Conservation (phyloP, 805 yeast genomes). For the Wickerhamiella qilinensis region DNA sequence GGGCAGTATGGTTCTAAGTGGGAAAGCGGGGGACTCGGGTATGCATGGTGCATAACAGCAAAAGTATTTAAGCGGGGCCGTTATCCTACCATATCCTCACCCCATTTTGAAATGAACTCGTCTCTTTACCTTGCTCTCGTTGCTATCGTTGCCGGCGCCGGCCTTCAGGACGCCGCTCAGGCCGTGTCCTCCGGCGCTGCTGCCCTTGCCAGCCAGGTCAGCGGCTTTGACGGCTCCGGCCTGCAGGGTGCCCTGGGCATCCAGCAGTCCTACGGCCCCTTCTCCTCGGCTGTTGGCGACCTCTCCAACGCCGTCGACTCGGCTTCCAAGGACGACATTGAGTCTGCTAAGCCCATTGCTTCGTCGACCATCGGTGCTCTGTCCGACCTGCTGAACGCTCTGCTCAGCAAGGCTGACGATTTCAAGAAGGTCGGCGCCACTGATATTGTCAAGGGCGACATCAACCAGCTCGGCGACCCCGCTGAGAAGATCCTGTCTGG, state of each 20-base stretch:
- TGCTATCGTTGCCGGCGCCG: constrained; percentile 4
- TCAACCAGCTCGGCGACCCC: constrained; percentile 10
- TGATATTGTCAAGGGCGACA: constrained; percentile 13
- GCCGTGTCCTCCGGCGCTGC: constrained; percentile 36
- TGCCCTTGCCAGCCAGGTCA: constrained; percentile 7
- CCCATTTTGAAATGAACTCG: background rate
- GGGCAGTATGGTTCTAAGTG: too few species aligned
- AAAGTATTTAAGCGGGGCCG: too few species aligned
- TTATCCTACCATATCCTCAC: too few species aligned
- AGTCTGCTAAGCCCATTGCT: constrained; percentile 4
- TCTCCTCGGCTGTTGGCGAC: constrained; percentile 10
- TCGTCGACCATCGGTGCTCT: too few species aligned
- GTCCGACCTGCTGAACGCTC: constrained; percentile 8
- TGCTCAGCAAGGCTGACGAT: constrained; percentile 12
- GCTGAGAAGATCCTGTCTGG: constrained; percentile 10
- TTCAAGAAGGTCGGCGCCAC: constrained; percentile 14
- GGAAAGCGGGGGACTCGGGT: too few species aligned
- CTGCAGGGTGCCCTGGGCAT: constrained; percentile 18
- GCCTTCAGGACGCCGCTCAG: constrained; percentile 1
- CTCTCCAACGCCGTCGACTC: constrained; percentile 6
- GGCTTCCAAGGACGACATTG: constrained; percentile 4
- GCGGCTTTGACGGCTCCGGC: constrained; percentile 12
- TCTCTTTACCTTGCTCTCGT: background rate
- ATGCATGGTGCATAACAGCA: too few species aligned
- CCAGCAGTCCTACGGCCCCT: constrained; percentile 14